Evolutionary conservation across 75 land plant genomes (phyloP), one percentile per base, ranked within the genome.

Genomic region (Cryptomeria japonica): DNA sequence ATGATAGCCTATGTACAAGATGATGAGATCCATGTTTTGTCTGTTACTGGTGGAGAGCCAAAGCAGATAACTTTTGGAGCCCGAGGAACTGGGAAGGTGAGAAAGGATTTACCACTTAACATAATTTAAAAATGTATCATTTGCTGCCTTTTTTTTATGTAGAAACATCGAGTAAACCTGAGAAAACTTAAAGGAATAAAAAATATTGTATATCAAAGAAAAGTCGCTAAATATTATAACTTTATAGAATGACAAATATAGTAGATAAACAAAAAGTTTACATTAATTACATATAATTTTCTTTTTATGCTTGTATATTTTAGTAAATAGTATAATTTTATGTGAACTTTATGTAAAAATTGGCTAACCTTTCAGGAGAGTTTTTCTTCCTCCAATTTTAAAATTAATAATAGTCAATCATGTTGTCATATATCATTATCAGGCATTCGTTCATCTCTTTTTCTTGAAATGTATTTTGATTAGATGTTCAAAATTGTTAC

Each of bases 1-100:
- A 94, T 95, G 90, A 91, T 98, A 79, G 94, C 99, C 51, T 98
- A 90, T 91, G 98, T 98, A 18, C 92, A 92, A 83, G 95, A 95
- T 85, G 88, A 92, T 91, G 99, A 98, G 87, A 78, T 98, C 19
- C 88, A 93, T 90, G 95, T 98, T 82, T 49, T 93, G 34, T 89
- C 94, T 88, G 88, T 98, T 49, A 73, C 83, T 58, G 46, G 49
- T 89, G 95, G 93, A 51, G 93, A 94, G 75, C 83, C 91, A 31
- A 92, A 85, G 83, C 95, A 94, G 80, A 88, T 98, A 34, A 98
- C 97, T 14, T 89, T 55, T 91, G 97, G 96, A 86, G 97, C 99
- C 32, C 86, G 92, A 76, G 95, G 88, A 82, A 90, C 89, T 77
- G 88, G 91, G 49, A 86, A 92, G 95, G 96, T 92, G 92, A 90